Evolutionary conservation across 768 basidiomycete genomes (phyloP), one percentile per base, ranked within the genome.

Genomic region (Boletus eberwhitei): DNA sequence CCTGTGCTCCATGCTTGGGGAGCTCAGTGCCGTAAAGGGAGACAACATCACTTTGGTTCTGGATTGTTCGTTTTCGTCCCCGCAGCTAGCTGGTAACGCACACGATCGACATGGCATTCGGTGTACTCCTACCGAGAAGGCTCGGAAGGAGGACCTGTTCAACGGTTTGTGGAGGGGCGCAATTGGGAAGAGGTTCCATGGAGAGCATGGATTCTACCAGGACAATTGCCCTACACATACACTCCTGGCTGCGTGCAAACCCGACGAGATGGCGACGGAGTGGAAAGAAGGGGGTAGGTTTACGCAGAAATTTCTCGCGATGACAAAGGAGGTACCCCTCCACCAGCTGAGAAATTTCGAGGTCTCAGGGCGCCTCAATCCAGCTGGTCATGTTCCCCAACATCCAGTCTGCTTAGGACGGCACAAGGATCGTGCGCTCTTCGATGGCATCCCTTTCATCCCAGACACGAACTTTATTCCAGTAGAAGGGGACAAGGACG

Each of bases 1-100:
- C 11, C 71, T 88, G 52, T 75, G 77, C 39, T 78, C 84, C 37
- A 79, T 88, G 75, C 68, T 88, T n/a, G 60, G 63, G 49, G 82
- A 85, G 49, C 77, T 88, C 38, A 71, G 76, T 17, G 68, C 70
- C 24, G 71, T 70, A 42, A 88, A 87, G 60, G 86, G 86, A 31
- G 74, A 87, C 66, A 88, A 88, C 55, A 81, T 88, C 67, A 84
- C 86, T 1, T 66, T 88, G 53, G 76, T 88, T 52, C 72, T 87
- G 22, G 86, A 88, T 66, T 78, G 81, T 59, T 87, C 83, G 60
- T 86, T 87, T 70, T 75, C 80, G 11, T 68, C 70, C 7, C 71
- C 78, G 13, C 61, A 67, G 19, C 71, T 75, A 44, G 70, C 73
- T 17, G 66, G 68, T 34, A 73, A 75, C 16, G 63, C 69, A n/a